phyloP scores from a whole-genome alignment of 2,329 filamentous ascomycete genomes.

The Venturia aucupariae region DNA sequence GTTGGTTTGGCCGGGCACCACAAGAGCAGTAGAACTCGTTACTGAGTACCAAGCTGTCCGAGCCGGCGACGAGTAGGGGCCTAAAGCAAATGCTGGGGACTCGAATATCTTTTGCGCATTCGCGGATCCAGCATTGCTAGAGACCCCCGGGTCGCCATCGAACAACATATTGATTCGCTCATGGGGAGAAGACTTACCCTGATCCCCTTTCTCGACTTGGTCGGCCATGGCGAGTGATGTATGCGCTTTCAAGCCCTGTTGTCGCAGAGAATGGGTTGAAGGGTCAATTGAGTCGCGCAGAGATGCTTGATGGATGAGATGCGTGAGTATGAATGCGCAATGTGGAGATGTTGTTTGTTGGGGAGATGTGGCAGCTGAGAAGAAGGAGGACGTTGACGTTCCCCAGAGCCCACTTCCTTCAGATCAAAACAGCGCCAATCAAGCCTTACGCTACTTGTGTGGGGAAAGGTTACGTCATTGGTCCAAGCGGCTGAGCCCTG shows the following conservation, averaged over 20 bases:
- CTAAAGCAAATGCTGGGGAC: not conserved
- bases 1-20: not conserved
- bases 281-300: constrained; percentile 7
- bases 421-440: not conserved
- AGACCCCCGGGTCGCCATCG: not conserved
- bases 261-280: not conserved
- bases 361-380: constrained; percentile 30
- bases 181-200: constrained; percentile 30
- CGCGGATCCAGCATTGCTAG: not conserved
- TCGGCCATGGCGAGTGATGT: constrained; percentile 30
- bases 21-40: not conserved
- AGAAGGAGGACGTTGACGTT: constrained; percentile 23
- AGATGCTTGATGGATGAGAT: not conserved
- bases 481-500: not conserved
- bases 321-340: not conserved
- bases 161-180: not conserved
- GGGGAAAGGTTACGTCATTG: not conserved
- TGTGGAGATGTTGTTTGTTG: not conserved
- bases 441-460: not conserved
- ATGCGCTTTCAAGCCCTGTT: not conserved
- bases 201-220: constrained; percentile 42
- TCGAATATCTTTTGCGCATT: not conserved
- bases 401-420: not conserved
- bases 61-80: not conserved
- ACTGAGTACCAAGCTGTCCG: not conserved